Evolutionary conservation across 2,329 filamentous ascomycete species (phyloP), one percentile per base, ranked within the genome.

Genomic region (Neonectria sp.): DNA sequence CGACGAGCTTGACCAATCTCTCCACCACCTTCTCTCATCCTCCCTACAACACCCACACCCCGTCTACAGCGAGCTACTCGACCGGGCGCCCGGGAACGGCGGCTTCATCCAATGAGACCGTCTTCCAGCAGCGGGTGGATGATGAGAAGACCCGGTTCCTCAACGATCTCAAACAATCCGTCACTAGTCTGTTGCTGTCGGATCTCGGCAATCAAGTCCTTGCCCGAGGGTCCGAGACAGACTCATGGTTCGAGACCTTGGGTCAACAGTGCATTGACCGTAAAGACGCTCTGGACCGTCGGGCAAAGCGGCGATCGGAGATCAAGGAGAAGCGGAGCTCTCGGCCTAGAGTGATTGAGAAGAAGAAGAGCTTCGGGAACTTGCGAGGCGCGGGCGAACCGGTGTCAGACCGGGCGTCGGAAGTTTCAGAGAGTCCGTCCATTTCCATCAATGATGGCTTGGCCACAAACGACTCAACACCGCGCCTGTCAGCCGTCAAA

Each of bases 141-240:
- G 85, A 93, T 65, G 92, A 94, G 51, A 97, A 96, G 82, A 85
- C 89, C 3, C 87, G 86, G n/a, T 97, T 98, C 79, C 83, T 97
- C 60, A 85, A 89, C 8, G 92, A 94, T 33, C 84, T 97, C 33
- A 91, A 91, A 73, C 93, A 95, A 77, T 93, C 91, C 0, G 83
- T 98, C 45, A 95, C 92, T 2, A 95, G 94, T 70, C 85, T 99
- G 21, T 83, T 98, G 2, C 83, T 98, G 29, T 98, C 95, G 56
- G 96, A 99, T 78, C 86, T 98, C 4, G 95, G 95, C 6, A 95
- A 92, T 46, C 89, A 94, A 33, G 92, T 98, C 1, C 96, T 97
- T 79, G 90, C 91, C n/a, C 89, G 89, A 57, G 96, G 96, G 3
- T 97, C 95, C 48, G 96, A 99, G 82, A 98, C 95, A 1, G 96